These are phyloP conservation scores for Kondoa malvinella DNA, from an alignment of 768 basidiomycete genomes.

Conservation along the genomic window DNA sequence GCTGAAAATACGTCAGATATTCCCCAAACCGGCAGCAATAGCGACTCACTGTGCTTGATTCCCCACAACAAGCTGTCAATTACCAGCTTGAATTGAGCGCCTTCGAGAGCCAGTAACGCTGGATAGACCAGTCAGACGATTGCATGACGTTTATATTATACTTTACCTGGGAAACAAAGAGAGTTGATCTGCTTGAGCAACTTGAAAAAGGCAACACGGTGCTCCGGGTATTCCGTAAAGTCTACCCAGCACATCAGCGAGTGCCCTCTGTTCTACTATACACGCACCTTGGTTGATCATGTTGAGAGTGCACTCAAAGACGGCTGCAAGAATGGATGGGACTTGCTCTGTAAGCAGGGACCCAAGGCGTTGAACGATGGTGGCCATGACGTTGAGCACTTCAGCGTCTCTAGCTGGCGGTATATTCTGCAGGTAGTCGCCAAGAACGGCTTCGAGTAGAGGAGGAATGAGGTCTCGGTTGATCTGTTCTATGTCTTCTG, in stretches of 20 bases:
- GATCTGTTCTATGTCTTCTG: constrained; percentile 86
- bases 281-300: constrained; percentile 74
- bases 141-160: neutral
- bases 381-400: constrained; percentile 91
- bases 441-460: constrained; percentile 93
- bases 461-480: constrained; percentile 80
- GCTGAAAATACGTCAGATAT: constrained; percentile 27
- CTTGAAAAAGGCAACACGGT: constrained; percentile 92
- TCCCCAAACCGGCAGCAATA: constrained; percentile 89
- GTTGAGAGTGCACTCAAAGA: constrained; percentile 86
- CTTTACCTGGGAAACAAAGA: constrained; percentile 60
- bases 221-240: constrained; percentile 95
- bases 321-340: constrained; percentile 82
- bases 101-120: constrained; percentile 35
- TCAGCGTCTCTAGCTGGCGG: constrained; percentile 88
- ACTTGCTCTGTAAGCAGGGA: constrained; percentile 49
- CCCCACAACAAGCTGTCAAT: constrained; percentile 99
- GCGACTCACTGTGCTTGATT: constrained; percentile 63
- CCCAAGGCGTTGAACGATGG: constrained; percentile 70
- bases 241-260: constrained; percentile 34
- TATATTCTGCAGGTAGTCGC: constrained; percentile 88
- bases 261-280: neutral
- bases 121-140: neutral
- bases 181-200: constrained; percentile 78
- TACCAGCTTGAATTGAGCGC: constrained; percentile 77